A percentile compares a stretch with the other conserved stretches of the same genome.
Evolutionary conservation across 371 early-diverging fungal species (phyloP).

Genomic region (Mortierella sp.): DNA sequence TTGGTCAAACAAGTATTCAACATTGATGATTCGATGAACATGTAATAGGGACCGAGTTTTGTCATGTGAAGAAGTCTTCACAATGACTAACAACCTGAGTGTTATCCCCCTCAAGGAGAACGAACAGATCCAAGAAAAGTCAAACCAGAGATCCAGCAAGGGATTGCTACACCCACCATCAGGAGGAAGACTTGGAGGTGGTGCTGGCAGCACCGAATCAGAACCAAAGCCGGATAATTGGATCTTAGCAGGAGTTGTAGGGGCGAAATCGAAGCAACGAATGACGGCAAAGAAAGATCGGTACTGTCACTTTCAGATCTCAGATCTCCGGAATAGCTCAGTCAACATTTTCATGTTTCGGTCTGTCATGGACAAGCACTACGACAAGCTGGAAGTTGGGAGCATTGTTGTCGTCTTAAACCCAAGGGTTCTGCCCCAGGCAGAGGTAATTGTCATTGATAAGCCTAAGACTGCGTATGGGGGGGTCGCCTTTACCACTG

Average conservation of each 20-base stretch:
- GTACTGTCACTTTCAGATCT: constrained; percentile 39
- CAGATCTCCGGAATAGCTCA: constrained; percentile 24
- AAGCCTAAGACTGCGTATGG: background rate
- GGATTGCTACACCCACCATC: constrained; percentile 14
- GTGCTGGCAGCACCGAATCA: background rate
- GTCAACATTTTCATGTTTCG: constrained; percentile 48
- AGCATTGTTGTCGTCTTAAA: constrained; percentile 34
- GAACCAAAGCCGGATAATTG: constrained; percentile 13
- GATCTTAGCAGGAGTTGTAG: constrained; percentile 43
- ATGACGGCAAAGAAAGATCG: constrained; percentile 27
- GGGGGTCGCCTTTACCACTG: too few species aligned
- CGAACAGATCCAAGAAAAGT: constrained; percentile 21
- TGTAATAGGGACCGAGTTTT: constrained; percentile 19
- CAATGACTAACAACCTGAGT: constrained; percentile 19
- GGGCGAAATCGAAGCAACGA: constrained; percentile 39
- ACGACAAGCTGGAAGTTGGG: constrained; percentile 23
- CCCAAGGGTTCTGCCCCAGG: constrained; percentile 38
- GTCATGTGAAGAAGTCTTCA: constrained; percentile 14
- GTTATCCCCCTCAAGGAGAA: constrained; percentile 32
- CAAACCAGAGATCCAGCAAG: constrained; percentile 1
- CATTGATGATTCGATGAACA: background rate
- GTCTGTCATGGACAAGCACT: constrained; percentile 26
- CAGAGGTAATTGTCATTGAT: constrained; percentile 28
- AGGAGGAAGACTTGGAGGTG: constrained; percentile 3
- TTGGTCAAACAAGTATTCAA: too few species aligned